These are phyloP conservation scores for Ophiosphaerella narmari DNA, from an alignment of 2,329 filamentous ascomycete genomes.

Conservation along the genomic window DNA sequence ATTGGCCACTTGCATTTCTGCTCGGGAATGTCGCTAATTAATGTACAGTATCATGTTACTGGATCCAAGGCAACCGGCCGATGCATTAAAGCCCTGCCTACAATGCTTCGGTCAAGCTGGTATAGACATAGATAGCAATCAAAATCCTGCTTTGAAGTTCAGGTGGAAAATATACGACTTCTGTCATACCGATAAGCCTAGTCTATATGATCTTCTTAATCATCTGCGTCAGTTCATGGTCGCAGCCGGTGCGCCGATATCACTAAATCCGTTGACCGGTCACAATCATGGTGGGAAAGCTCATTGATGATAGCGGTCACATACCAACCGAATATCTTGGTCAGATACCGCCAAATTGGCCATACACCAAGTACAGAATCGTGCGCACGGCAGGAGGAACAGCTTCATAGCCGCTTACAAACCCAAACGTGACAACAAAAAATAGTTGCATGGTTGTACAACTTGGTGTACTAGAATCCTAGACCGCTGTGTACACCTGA, in stretches of 20 bases:
- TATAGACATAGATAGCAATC: background rate
- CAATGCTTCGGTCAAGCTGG: constrained; percentile 4
- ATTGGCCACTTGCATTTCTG: background rate
- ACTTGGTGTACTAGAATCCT: constrained; percentile 4
- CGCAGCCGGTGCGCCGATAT: background rate
- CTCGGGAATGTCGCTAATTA: background rate
- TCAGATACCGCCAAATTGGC: constrained; percentile 13
- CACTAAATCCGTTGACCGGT: background rate
- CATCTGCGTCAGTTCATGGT: constrained; percentile 1
- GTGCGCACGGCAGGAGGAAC: background rate
- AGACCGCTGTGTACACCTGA: constrained; percentile 8
- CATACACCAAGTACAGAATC: constrained; percentile 11
- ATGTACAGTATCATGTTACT: background rate
- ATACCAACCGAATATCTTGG: constrained; percentile 10
- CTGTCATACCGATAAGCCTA: constrained; percentile 3
- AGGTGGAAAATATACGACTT: constrained; percentile 6
- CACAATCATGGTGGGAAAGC: background rate
- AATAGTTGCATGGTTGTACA: constrained; percentile 8
- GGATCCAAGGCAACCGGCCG: background rate
- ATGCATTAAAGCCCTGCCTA: background rate
- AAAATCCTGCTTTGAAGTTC: background rate
- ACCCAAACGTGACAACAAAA: background rate
- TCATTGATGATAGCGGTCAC: background rate
- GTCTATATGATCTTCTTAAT: background rate
- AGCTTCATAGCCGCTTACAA: constrained; percentile 4